Evolutionary conservation across 2,329 filamentous ascomycete species (phyloP).

Genomic region (Cercospora brassicicola): DNA sequence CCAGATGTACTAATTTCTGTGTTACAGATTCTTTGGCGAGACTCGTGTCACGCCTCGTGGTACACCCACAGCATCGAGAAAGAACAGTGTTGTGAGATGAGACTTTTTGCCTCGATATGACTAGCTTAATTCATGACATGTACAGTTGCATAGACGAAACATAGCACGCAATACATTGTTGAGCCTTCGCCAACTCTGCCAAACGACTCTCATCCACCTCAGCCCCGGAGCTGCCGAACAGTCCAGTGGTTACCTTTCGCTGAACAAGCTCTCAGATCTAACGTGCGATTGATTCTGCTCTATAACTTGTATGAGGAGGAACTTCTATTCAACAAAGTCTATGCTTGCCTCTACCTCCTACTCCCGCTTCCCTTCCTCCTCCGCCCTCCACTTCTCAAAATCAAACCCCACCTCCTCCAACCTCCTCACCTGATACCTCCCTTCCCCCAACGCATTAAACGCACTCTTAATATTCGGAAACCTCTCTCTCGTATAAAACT

Average conservation of each 20-base stretch:
- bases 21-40: conserved; percentile 33
- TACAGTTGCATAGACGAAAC: background rate
- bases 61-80: conserved; percentile 31
- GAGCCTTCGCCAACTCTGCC: no score
- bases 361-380: conserved; percentile 21
- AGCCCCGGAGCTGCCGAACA: background rate
- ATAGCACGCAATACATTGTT: background rate
- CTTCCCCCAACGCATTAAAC: conserved; percentile 66
- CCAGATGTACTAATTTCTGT: background rate
- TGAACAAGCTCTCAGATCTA: background rate
- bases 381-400: conserved; percentile 37
- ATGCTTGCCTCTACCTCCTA: background rate
- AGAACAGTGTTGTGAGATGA: conserved; percentile 27
- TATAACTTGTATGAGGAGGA: background rate
- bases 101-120: background rate
- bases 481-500: conserved; percentile 69
- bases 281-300: background rate
- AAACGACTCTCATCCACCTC: no score
- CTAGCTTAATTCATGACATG: background rate
- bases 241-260: background rate
- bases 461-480: conserved; percentile 69
- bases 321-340: background rate
- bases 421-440: conserved; percentile 57
- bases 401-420: conserved; percentile 67
- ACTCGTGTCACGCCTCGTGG: conserved; percentile 32